phyloP scores from a whole-genome alignment of 768 basidiomycete genomes.

The Boletus barrowsii region DNA sequence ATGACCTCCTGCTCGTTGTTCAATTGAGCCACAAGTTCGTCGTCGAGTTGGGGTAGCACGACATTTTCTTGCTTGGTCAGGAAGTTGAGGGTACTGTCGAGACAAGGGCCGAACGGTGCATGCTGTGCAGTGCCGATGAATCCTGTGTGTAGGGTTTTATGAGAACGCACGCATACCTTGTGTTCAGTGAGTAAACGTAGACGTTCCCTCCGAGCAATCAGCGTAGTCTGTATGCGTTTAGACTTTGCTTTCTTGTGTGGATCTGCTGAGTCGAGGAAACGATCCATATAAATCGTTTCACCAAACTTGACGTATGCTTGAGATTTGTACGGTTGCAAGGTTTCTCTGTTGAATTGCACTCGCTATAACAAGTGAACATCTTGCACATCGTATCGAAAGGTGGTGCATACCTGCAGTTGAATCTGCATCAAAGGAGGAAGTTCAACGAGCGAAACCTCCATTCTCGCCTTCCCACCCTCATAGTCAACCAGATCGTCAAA shows the following conservation, averaged over 20 bases:
- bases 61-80: slow-evolving; percentile 47
- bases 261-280: slow-evolving; percentile 80
- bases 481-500: slow-evolving; percentile 89
- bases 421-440: slow-evolving; percentile 91
- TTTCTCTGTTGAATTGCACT: slow-evolving; percentile 92
- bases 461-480: slow-evolving; percentile 79
- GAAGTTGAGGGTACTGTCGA: slow-evolving; percentile 57
- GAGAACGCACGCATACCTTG: slow-evolving; percentile 49
- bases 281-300: slow-evolving; percentile 85
- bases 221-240: slow-evolving; percentile 63
- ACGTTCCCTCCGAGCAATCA: slow-evolving; percentile 64
- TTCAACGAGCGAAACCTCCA: slow-evolving; percentile 84
- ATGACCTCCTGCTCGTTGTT: slow-evolving; percentile 52
- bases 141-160: neutral
- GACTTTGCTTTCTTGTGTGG: slow-evolving; percentile 67
- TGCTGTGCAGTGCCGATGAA: slow-evolving; percentile 40
- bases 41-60: slow-evolving; percentile 52
- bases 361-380: slow-evolving; percentile 46
- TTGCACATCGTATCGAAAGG: neutral
- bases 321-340: slow-evolving; percentile 89
- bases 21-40: slow-evolving; percentile 51
- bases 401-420: slow-evolving; percentile 76
- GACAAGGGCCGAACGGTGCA: slow-evolving; percentile 53
- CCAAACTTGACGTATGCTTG: slow-evolving; percentile 93
- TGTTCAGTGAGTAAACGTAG: slow-evolving; percentile 65